A percentile compares a stretch with the other conserved stretches of the same genome.
These are phyloP conservation scores for Hansfordia pulvinata DNA, from an alignment of 2,329 filamentous ascomycete genomes.

Conservation along the genomic window DNA sequence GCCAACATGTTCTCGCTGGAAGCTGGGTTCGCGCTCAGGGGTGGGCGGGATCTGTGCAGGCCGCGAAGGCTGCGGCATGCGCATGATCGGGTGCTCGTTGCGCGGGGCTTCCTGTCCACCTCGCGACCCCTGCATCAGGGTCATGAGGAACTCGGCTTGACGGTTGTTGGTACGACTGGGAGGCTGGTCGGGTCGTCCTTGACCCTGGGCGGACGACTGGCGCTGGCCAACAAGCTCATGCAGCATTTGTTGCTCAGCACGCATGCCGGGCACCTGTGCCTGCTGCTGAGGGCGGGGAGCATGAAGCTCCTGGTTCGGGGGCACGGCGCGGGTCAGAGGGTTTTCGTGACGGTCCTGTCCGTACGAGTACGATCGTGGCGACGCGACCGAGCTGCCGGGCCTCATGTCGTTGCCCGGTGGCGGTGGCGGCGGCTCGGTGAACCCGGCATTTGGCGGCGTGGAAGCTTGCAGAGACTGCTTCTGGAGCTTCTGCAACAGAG, in stretches of 20 bases:
- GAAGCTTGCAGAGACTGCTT: slow-evolving; percentile 30
- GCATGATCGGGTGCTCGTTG: slow-evolving; percentile 37
- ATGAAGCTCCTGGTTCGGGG: slow-evolving; percentile 36
- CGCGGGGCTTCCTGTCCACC: slow-evolving; percentile 33
- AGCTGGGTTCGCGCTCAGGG: slow-evolving; percentile 35
- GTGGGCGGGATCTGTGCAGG: slow-evolving; percentile 31
- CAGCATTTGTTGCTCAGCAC: slow-evolving; percentile 42
- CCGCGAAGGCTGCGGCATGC: slow-evolving; percentile 37
- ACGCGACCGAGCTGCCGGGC: slow-evolving; percentile 28
- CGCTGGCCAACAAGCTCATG: slow-evolving; percentile 48
- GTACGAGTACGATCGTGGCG: slow-evolving; percentile 33
- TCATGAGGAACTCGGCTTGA: slow-evolving; percentile 76
- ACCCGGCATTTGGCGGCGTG: slow-evolving; percentile 25
- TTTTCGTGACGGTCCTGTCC: slow-evolving; percentile 30
- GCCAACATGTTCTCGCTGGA: slow-evolving; percentile 23
- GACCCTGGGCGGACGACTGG: slow-evolving; percentile 38
- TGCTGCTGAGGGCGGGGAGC: slow-evolving; percentile 32
- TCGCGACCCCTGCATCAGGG: slow-evolving; percentile 55
- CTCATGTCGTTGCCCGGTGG: too few species aligned
- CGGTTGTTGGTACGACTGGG: slow-evolving; percentile 33
- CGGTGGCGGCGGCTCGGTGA: slow-evolving; percentile 14
- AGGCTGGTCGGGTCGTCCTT: slow-evolving; percentile 28
- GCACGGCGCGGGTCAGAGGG: slow-evolving; percentile 23
- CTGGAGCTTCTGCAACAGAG: slow-evolving; percentile 71
- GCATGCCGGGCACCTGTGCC: slow-evolving; percentile 29